Evolutionary conservation across 1,284 basidiomycete species (phyloP), one percentile per base, ranked within the genome.

Genomic region (Cutaneotrichosporon sp.): DNA sequence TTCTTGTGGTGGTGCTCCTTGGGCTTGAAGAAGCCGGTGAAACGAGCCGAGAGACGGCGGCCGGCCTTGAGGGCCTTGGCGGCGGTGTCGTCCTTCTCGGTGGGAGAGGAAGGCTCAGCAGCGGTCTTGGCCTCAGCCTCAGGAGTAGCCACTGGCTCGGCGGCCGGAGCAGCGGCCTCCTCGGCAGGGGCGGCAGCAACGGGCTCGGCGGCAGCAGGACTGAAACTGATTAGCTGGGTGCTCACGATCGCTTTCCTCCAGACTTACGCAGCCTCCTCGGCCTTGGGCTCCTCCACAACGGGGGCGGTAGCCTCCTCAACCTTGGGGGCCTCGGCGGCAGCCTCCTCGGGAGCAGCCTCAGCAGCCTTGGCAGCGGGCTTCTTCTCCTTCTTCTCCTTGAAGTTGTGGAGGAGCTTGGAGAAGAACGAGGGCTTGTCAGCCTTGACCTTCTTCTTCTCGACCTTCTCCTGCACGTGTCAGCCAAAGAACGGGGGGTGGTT

Each of bases 31-130:
- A 76, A 75, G 60, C 72, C 72, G 53, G 70, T 74, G 69, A 79
- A 70, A 56, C 76, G 75, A 50, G 76, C 73, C 16, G 78, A 80
- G 31, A 80, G 69, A 47, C 78, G 75, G 64, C 78, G 76, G 62
- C 69, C 67, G 52, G 74, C 72, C 68, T 78, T 78, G 65, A 72
- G 60, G 18, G 65, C 66, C 64, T 75, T 76, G 70, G 61, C 34
- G 30, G 66, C 42, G 18, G 42, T 60, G 57, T 64, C 62, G 57
- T 64, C 51, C 60, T 58, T 50, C 22, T 46, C 56, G n/a, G 3
- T 26, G 26, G 21, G 49, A 16, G 21, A 31, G 49, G 49, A 26
- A 26, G 21, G 11, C 50, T 63, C 62, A 8, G 56, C 58, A 22
- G 49, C 38, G 55, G 47, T 47, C n/a, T 57, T 22, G 34, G 56